Evolutionary conservation across 129 eudicot species (phyloP).

Genomic region (Daucus carota): DH1_v3.0 NC_030389.2:44112501-44113000

Average conservation of each 20-base stretch:
- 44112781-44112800: not conserved
- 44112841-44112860: not conserved
- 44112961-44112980: not conserved
- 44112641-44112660: not conserved
- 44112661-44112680: too few relatives aligned
- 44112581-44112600: not conserved
- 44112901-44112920: not conserved
- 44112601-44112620: not conserved
- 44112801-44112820: not conserved
- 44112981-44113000: not conserved
- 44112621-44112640: not conserved
- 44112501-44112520: not conserved
- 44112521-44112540: not conserved
- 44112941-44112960: not conserved
- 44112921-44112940: not conserved
- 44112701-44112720: not conserved
- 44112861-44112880: not conserved
- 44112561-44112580: not conserved
- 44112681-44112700: too few relatives aligned
- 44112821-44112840: not conserved
- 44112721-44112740: not conserved
- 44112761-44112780: not conserved
- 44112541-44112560: not conserved
- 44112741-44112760: not conserved
- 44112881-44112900: too few relatives aligned